Conservation (phyloP, 2,329 filamentous ascomycete genomes). For the Neonectria neomacrospora region DNA sequence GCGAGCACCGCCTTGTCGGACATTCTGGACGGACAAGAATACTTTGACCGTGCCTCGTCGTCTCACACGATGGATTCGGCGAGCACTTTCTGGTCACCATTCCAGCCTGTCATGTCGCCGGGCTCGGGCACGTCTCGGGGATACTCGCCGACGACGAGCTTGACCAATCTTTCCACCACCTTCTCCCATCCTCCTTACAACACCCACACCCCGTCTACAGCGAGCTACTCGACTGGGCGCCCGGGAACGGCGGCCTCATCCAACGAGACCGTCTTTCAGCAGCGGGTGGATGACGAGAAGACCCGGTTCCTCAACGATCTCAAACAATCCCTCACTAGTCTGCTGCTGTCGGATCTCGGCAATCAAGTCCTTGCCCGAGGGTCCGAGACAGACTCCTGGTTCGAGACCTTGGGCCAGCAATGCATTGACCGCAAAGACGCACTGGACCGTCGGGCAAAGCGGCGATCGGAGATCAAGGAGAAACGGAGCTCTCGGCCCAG, state of each 20-base stretch:
- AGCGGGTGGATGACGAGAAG: conserved; percentile 74
- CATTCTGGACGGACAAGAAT: conserved; percentile 75
- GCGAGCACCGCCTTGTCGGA: conserved; percentile 70
- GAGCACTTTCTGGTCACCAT: conserved; percentile 90
- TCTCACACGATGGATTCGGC: conserved; percentile 78
- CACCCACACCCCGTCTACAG: conserved; percentile 56
- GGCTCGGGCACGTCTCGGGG: conserved; percentile 68
- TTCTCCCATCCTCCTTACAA: conserved; percentile 58
- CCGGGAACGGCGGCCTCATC: conserved; percentile 75
- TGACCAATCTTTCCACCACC: conserved; percentile 66
- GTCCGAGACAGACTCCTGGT: conserved; percentile 93
- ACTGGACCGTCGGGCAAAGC: conserved; percentile 59
- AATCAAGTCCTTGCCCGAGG: conserved; percentile 87
- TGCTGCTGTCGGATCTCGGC: conserved; percentile 89
- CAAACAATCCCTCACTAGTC: conserved; percentile 81
- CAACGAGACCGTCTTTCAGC: conserved; percentile 73
- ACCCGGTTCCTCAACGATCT: conserved; percentile 80
- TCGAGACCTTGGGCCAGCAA: conserved; percentile 73
- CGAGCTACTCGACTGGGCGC: conserved; percentile 62
- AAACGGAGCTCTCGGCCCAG: conserved; percentile 61
- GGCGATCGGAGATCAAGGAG: conserved; percentile 55
- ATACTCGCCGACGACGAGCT: conserved; percentile 71
- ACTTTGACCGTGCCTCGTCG: conserved; percentile 75
- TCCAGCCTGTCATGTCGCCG: conserved; percentile 75
- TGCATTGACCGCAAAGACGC: conserved; percentile 72